Base-by-base conservation (phyloP, 345 rosid genomes). In the Cardiospermum halicacabum region DNA sequence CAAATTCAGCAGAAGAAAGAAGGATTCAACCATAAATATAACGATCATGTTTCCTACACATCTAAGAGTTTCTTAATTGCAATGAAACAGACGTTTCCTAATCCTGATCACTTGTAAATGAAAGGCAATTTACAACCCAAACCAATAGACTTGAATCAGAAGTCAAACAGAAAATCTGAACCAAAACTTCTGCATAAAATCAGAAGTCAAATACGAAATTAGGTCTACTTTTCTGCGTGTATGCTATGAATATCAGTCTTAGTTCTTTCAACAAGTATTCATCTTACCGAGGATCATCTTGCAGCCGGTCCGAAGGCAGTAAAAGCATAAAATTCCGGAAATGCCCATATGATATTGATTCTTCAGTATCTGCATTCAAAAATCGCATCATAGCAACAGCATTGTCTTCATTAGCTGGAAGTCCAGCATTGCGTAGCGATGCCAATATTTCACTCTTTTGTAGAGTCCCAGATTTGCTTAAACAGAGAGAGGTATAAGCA, bases 381-480 rank as follows among this genome's bases (percentile, higher is more conserved):
- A 89, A 91, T 53, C 86, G 83, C 99, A 91, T 94, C 99, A 94
- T 94, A 24, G 96, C 95, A 72, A 79, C 82, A 71, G 97, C 99
- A 77, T 89, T 87, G 72, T 91, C 97, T 76, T 89, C 97, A 76
- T 89, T 94, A 15, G 93, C 96, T 1, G 99, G 99, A 80, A 91
- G 96, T 60, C 97, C 96, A 37, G 97, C 84, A 80, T 87, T 86
- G 66, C 84, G 75, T 2, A 94, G 78, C 26, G 97, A 94, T 68
- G 94, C 92, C 81, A 94, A 65, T 77, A 91, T 85, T 84, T 89
- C 96, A 78, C 99, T 94, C 80, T 87, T 94, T 78, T 94, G 84
- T 27, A 94, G 89, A 30, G 99, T 94, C 61, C 99, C 99, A 50
- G 93, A 94, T 76, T 94, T 84, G 84, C 84, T 85, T 68, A 91